Conservation (phyloP, 129 eudicot species). For the Escallonia rubra region DNA sequence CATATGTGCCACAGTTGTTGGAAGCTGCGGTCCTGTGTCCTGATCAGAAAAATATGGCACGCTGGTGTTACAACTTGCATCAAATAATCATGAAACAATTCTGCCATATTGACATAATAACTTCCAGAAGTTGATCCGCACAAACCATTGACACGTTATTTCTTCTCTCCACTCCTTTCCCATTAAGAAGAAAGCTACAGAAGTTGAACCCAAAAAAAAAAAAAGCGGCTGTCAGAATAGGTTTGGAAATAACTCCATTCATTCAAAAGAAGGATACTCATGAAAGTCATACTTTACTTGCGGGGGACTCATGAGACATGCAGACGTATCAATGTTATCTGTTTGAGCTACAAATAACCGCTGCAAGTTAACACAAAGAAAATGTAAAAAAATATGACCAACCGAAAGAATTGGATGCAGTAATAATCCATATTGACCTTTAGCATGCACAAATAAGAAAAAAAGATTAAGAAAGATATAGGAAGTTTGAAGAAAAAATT, state of each 20-base stretch:
- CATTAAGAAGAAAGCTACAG: constrained; percentile 68
- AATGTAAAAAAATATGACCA: not conserved
- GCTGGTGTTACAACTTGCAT: constrained; percentile 4
- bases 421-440: not conserved
- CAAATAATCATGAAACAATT: not conserved
- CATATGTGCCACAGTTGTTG: constrained; percentile 46
- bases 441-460: not conserved
- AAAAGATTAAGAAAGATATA: not conserved
- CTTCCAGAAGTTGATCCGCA: not conserved
- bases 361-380: constrained; percentile 36
- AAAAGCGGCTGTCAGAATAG: constrained; percentile 11
- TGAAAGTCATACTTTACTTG: constrained; percentile 49
- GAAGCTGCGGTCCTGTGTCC: constrained; percentile 83
- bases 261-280: not conserved
- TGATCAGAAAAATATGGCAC: constrained; percentile 15
- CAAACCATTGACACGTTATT: constrained; percentile 48
- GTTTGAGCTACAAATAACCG: constrained; percentile 61
- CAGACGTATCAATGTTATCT: constrained; percentile 63
- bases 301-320: constrained; percentile 70
- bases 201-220: constrained; percentile 2
- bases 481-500: not conserved
- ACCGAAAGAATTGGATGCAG: not conserved
- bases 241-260: constrained; percentile 1
- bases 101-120: not conserved
- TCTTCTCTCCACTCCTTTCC: constrained; percentile 61